Percentiles rank a stretch among this genome's conserved stretches.
These are phyloP conservation scores for Thelonectria blattea DNA, from an alignment of 2,329 filamentous ascomycete genomes.

Conservation along the genomic window DNA sequence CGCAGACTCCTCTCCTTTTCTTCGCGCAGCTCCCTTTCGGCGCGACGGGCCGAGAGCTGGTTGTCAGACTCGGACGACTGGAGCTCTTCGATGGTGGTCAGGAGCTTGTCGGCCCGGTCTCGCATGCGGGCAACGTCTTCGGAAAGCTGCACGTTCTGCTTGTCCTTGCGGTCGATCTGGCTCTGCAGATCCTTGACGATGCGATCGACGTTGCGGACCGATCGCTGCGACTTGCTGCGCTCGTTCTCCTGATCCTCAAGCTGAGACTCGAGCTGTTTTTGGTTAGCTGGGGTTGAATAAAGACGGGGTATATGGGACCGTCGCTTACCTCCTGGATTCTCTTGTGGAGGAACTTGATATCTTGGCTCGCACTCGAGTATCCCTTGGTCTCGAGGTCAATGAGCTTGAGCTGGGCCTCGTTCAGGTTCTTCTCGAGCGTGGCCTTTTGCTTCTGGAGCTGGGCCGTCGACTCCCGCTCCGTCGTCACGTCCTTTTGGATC, in stretches of 20 bases:
- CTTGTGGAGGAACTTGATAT: constrained; percentile 93
- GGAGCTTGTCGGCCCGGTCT: constrained; percentile 88
- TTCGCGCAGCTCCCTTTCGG: constrained; percentile 88
- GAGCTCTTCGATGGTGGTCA: constrained; percentile 91
- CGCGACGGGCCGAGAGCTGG: constrained; percentile 81
- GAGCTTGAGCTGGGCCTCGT: constrained; percentile 86
- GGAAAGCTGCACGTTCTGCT: constrained; percentile 77
- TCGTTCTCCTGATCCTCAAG: constrained; percentile 83
- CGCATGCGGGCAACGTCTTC: constrained; percentile 86
- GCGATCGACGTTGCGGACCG: constrained; percentile 89
- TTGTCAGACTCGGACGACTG: constrained; percentile 84
- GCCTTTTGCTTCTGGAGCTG: constrained; percentile 90
- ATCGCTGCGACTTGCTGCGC: constrained; percentile 81
- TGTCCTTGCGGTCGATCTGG: constrained; percentile 93
- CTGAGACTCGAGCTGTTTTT: constrained; percentile 79
- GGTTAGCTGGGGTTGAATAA: constrained; percentile 25
- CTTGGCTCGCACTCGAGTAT: constrained; percentile 91
- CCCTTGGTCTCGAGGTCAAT: constrained; percentile 97
- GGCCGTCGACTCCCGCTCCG: constrained; percentile 81
- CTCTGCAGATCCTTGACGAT: constrained; percentile 90
- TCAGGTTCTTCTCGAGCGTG: constrained; percentile 84
- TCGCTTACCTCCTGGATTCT: constrained; percentile 87
- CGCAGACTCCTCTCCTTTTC: constrained; percentile 81
- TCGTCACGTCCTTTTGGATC: constrained; percentile 89
- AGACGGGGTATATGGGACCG: not conserved